Evolutionary conservation across 2,329 filamentous ascomycete genomes (phyloP), one percentile per base, ranked within the genome.

Genomic region (Talaromyces rugulosus): DNA sequence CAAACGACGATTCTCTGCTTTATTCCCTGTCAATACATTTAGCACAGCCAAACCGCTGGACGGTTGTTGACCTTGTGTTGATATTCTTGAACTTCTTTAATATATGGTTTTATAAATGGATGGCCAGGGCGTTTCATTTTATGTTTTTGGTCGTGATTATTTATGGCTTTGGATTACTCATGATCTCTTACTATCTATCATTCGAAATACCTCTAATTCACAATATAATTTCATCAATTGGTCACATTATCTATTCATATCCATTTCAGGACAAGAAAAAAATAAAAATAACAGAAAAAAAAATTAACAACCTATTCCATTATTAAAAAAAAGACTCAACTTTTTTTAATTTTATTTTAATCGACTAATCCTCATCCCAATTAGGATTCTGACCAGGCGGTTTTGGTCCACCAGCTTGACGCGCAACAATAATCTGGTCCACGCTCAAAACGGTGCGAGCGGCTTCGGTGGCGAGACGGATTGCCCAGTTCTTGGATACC

Each of bases 391-490:
- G 95, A 54, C 90, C 93, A 33, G 95, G 95, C 61, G 94, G 94
- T 85, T 99, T 99, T 27, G 96, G 95, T 42, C 95, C 95, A 73
- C 95, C 95, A 55, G 96, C 95, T 81, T 98, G 95, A 80, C 94
- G 88, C 66, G 96, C 93, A 62, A 99, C 95, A 74, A 99, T 99
- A 74, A 99, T 99, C 81, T 99, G 96, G 78, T 99, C 95, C 44
- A 99, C 95, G 55, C 92, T 96, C 66, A 99, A 82, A 33, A 99
- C 90, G 55, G 95, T 99, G 71, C 95, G 86, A 59, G 92, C 94
- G 47, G 95, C 89, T 79, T 99, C 95, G 28, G 94, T 97, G 42
- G 95, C 96, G 66, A 99, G 84, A 81, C 95, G 95, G 78, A 99
- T 96, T 54, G 95, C 95, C 94, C 93, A 98, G 73, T 88, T 89